phyloP scores from a whole-genome alignment of 23 red algal species.

The Pyropia yezoensis region DNA sequence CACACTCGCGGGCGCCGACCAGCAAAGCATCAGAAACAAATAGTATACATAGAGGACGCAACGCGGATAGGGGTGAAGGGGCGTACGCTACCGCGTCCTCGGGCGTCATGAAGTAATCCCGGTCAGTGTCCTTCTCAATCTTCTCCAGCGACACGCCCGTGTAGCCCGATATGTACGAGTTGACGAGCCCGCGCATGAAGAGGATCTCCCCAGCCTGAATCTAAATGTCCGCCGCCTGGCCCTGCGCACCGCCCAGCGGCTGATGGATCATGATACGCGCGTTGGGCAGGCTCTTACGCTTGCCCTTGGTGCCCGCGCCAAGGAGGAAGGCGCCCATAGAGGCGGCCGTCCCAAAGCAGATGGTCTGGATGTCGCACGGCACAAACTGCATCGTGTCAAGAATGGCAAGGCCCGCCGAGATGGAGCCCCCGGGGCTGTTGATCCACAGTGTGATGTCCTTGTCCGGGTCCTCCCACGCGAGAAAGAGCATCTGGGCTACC shows the following conservation, averaged over 20 bases:
- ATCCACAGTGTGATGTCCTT: conserved; percentile 90
- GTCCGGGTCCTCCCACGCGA: conserved; percentile 75
- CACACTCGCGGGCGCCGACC: no score
- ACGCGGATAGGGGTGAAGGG: no score
- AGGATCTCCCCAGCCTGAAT: conserved; percentile 96
- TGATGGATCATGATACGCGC: conserved; percentile 98
- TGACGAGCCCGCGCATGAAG: conserved; percentile 72
- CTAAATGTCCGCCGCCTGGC: conserved; percentile 91
- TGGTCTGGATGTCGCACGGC: conserved; percentile 61
- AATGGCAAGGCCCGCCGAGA: conserved; percentile 86
- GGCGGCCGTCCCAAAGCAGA: conserved; percentile 92
- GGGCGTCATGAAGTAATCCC: conserved; percentile 94
- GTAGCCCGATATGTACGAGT: conserved; percentile 63
- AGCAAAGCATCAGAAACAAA: no score
- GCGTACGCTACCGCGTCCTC: conserved; percentile 85
- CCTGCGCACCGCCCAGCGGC: conserved; percentile 90
- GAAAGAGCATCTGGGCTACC: conserved; percentile 89
- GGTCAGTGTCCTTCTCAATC: conserved; percentile 78
- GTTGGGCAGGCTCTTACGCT: conserved; percentile 76
- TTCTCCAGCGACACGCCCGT: conserved; percentile 50
- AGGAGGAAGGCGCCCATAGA: conserved; percentile 93
- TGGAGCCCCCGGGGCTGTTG: conserved; percentile 85
- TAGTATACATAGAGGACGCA: no score
- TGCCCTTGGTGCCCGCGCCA: conserved; percentile 74
- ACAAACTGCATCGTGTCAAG: conserved; percentile 98